Percentiles rank a stretch among this genome's conserved stretches.
phyloP scores from a whole-genome alignment of 2,329 filamentous ascomycete genomes.

The Fusarium paranaense region DNA sequence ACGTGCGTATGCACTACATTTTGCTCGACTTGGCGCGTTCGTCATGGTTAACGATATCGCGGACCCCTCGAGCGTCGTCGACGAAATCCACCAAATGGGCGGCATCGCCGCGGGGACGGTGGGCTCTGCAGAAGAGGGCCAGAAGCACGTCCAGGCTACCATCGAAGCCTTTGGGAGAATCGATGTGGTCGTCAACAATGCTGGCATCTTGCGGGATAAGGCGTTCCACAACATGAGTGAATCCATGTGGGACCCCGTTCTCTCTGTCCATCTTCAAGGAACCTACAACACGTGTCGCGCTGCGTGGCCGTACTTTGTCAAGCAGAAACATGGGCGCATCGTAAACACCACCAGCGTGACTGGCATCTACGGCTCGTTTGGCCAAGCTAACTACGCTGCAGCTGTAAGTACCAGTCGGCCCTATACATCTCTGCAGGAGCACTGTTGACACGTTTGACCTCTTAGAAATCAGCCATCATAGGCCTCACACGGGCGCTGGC shows the following conservation, averaged over 20 bases:
- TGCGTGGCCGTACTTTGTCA: constrained; percentile 96
- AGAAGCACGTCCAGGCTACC: constrained; percentile 88
- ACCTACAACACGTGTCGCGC: constrained; percentile 98
- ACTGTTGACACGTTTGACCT: not conserved
- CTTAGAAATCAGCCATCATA: constrained; percentile 88
- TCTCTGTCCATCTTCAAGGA: constrained; percentile 91
- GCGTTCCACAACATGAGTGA: constrained; percentile 98
- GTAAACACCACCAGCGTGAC: constrained; percentile 97
- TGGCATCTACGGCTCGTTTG: constrained; percentile 99
- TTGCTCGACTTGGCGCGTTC: constrained; percentile 84
- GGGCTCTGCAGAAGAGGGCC: constrained; percentile 92
- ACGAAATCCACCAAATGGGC: constrained; percentile 90
- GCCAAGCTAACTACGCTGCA: constrained; percentile 96
- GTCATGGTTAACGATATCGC: constrained; percentile 97
- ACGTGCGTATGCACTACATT: constrained; percentile 88
- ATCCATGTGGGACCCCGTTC: constrained; percentile 88
- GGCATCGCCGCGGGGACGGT: constrained; percentile 94
- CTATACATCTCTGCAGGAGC: not conserved
- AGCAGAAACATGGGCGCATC: constrained; percentile 98
- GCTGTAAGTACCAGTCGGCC: constrained; percentile 69
- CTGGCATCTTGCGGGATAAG: constrained; percentile 97
- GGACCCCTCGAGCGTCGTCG: constrained; percentile 89
- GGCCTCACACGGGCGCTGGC: constrained; percentile 95
- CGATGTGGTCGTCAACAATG: constrained; percentile 97
- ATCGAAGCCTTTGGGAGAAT: constrained; percentile 94